Conservation (phyloP, 305 asterid genomes). For the Rubia tinctorum region DNA sequence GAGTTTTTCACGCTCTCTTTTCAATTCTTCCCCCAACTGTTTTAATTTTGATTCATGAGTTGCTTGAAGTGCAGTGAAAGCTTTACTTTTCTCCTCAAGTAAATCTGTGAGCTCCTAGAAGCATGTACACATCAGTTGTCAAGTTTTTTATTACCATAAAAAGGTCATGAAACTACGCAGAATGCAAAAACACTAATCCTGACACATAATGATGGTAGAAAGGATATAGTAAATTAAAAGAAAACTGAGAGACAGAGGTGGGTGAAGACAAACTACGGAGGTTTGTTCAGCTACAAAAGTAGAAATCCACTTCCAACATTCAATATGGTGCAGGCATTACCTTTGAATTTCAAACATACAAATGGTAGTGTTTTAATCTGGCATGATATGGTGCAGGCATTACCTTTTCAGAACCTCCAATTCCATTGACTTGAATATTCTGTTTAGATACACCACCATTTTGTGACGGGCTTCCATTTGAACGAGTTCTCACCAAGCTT, state of each 20-base stretch:
- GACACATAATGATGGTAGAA: not conserved
- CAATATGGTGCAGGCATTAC: not conserved
- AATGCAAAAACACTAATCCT: constrained; percentile 2
- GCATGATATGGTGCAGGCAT: constrained; percentile 17
- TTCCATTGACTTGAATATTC: constrained; percentile 65
- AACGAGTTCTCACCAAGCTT: constrained; percentile 44
- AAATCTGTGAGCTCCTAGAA: constrained; percentile 81
- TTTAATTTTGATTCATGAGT: constrained; percentile 63
- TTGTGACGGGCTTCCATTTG: constrained; percentile 51
- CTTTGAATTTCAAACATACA: constrained; percentile 1
- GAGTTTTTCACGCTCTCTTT: constrained; percentile 54
- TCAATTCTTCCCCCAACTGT: constrained; percentile 56
- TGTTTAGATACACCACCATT: constrained; percentile 49
- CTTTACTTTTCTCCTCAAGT: constrained; percentile 60
- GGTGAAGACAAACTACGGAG: not conserved
- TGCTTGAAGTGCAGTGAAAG: constrained; percentile 57
- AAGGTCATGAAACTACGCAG: constrained; percentile 1
- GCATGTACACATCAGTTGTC: constrained; percentile 44
- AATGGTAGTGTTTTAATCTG: not conserved
- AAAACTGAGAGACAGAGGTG: not conserved
- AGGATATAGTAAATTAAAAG: not conserved
- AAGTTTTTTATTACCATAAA: constrained; percentile 28
- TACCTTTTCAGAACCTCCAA: constrained; percentile 58
- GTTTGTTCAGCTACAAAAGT: not conserved
- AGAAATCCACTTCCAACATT: constrained; percentile 1